phyloP scores from a whole-genome alignment of 352 stramenopile species.

The Phytophthora melonis region DNA sequence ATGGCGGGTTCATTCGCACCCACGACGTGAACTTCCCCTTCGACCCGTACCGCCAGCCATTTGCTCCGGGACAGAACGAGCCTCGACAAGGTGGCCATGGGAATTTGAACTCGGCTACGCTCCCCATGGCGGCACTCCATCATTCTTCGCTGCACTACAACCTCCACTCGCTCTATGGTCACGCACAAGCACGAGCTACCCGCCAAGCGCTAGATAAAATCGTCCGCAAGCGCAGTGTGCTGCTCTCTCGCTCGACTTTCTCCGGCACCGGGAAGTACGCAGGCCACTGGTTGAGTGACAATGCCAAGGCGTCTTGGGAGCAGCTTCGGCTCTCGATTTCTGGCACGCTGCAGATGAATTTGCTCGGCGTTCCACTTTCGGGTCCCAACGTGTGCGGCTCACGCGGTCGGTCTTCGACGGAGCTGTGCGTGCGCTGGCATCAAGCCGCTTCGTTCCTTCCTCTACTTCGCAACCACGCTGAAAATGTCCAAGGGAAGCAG shows the following conservation, averaged over 20 bases:
- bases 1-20: conserved; percentile 69
- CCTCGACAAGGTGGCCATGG: conserved; percentile 50
- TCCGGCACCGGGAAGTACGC: conserved; percentile 66
- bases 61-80: conserved; percentile 67
- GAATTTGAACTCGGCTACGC: conserved; percentile 81
- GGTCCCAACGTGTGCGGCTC: conserved; percentile 78
- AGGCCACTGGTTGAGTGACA: conserved; percentile 69
- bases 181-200: conserved; percentile 67
- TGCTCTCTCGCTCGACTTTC: conserved; percentile 79
- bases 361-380: conserved; percentile 77
- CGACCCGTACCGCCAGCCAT: conserved; percentile 84
- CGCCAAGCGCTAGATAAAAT: conserved; percentile 56
- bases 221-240: conserved; percentile 64
- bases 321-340: conserved; percentile 81
- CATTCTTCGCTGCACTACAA: conserved; percentile 86
- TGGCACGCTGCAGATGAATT: conserved; percentile 76
- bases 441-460: conserved; percentile 83
- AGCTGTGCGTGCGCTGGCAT: conserved; percentile 88
- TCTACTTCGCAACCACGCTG: conserved; percentile 81
- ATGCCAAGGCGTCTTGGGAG: conserved; percentile 74
- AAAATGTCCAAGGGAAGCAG: conserved; percentile 44
- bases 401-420: conserved; percentile 50
- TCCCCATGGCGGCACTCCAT: conserved; percentile 80
- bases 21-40: conserved; percentile 80
- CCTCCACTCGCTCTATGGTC: conserved; percentile 86